Percentiles rank a stretch among this genome's conserved stretches.
Evolutionary conservation across 768 basidiomycete species (phyloP).

Genomic region (Amanita thiersii): DNA sequence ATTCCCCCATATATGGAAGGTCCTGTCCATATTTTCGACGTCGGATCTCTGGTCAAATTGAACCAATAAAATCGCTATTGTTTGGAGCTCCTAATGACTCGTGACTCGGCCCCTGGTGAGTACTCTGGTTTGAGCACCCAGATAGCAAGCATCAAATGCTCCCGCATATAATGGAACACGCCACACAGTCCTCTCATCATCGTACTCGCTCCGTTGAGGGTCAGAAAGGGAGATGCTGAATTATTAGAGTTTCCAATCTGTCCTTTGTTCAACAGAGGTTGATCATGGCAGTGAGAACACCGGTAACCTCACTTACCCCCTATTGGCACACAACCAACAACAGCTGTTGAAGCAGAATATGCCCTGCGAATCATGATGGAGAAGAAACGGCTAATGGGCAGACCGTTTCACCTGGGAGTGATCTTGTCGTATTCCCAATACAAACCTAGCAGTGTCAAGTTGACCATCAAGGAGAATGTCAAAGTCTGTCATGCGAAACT

Average conservation of each 20-base stretch:
- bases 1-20: background rate
- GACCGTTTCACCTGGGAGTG: background rate
- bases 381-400: background rate
- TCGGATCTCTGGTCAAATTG: background rate
- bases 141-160: background rate
- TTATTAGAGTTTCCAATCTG: too few species aligned
- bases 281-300: too few species aligned
- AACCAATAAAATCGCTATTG: background rate
- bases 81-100: background rate
- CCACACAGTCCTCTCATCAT: background rate
- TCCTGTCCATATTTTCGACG: background rate
- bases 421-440: conserved; percentile 3
- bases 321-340: too few species aligned
- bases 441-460: conserved; percentile 4
- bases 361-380: too few species aligned
- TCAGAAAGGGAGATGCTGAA: too few species aligned
- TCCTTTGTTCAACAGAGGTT: too few species aligned
- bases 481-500: background rate
- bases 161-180: background rate
- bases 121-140: too few species aligned
- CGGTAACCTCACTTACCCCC: too few species aligned
- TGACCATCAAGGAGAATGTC: conserved; percentile 9
- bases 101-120: too few species aligned
- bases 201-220: too few species aligned
- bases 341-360: too few species aligned